A percentile compares a stretch with the other conserved stretches of the same genome.
phyloP scores from a whole-genome alignment of 495 filamentous ascomycete species.

The Hypoxylon trugodes region DNA sequence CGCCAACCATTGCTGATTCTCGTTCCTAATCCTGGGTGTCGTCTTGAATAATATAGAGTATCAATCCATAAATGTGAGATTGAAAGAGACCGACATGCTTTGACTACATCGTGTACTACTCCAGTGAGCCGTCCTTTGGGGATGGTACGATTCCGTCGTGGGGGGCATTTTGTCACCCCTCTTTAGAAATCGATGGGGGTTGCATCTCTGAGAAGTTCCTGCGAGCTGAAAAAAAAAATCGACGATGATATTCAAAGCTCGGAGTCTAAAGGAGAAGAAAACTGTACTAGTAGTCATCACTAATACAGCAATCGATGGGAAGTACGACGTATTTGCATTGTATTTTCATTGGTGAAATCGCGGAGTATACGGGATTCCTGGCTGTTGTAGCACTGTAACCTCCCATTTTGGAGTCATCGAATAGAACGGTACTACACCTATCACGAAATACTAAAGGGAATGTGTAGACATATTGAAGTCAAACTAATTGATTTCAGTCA shows the following conservation, averaged over 20 bases:
- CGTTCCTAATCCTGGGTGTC: background rate
- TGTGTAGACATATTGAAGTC: background rate
- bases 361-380: background rate
- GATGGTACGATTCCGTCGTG: too few relatives aligned
- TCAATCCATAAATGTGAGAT: slow-evolving; percentile 9
- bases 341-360: background rate
- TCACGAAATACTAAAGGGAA: background rate
- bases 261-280: background rate
- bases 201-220: too few relatives aligned
- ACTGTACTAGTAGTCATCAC: background rate
- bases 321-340: background rate
- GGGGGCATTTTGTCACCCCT: too few relatives aligned
- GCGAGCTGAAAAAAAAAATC: too few relatives aligned
- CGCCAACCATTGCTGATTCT: background rate
- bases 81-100: slow-evolving; percentile 7
- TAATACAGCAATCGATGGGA: background rate
- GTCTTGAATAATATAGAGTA: slow-evolving; percentile 10
- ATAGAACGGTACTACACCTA: background rate
- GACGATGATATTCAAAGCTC: background rate
- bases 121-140: background rate
- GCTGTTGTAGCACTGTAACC: background rate
- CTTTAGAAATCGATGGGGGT: background rate
- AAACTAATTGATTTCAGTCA: too few relatives aligned
- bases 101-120: background rate
- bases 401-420: background rate